Evolutionary conservation across 2,329 filamentous ascomycete species (phyloP).

Genomic region (Stagonosporopsis vannaccii): DNA sequence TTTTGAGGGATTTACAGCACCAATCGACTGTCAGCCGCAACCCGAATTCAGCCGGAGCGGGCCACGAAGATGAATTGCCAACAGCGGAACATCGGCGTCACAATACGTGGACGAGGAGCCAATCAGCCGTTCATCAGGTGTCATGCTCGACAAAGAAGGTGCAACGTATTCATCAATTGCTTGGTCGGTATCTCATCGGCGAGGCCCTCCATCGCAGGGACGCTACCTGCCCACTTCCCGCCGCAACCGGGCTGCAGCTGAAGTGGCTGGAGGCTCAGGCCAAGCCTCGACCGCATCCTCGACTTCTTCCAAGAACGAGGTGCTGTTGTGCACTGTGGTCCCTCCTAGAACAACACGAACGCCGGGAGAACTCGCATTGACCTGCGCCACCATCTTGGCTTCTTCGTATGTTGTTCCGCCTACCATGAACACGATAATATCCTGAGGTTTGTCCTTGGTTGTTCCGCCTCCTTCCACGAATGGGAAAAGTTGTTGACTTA

Average conservation of each 20-base stretch:
- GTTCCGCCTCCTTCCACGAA: conserved; percentile 89
- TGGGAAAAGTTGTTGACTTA: conserved; percentile 87
- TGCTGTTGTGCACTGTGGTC: conserved; percentile 86
- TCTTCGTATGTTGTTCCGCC: conserved; percentile 96
- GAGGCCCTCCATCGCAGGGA: not conserved
- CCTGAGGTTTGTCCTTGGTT: conserved; percentile 94
- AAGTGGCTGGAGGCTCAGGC: conserved; percentile 68
- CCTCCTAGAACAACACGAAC: conserved; percentile 89
- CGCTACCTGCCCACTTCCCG: conserved; percentile 63
- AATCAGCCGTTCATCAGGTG: not conserved
- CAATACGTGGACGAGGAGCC: not conserved
- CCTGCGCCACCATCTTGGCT: conserved; percentile 91
- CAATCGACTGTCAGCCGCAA: conserved; percentile 8
- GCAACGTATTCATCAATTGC: not conserved
- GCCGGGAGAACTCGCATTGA: conserved; percentile 90
- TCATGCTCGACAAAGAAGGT: not conserved
- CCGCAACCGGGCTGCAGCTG: conserved; percentile 67
- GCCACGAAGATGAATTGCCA: conserved; percentile 7
- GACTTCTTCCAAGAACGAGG: conserved; percentile 88
- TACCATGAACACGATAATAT: conserved; percentile 93
- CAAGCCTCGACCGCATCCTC: conserved; percentile 86
- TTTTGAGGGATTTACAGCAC: conserved; percentile 19
- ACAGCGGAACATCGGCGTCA: conserved; percentile 9
- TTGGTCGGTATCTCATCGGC: not conserved
- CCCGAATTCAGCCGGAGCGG: conserved; percentile 8